Evolutionary conservation across 495 filamentous ascomycete genomes (phyloP).

Genomic region (Annulohypoxylon bovei): DNA sequence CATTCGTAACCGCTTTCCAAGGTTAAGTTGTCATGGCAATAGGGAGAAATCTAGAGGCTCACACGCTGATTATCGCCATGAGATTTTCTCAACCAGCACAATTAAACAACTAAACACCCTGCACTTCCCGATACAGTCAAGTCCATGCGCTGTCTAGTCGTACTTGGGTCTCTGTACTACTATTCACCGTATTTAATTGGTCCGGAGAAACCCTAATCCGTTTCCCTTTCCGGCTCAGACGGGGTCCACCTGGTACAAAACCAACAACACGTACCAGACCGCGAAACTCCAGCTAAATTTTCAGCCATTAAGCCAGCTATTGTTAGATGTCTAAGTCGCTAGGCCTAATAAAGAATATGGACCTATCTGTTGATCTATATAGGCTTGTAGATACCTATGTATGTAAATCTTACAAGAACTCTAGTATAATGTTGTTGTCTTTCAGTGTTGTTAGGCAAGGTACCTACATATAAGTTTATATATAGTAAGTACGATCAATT

Average conservation of each 20-base stretch:
- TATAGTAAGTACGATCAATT: neutral
- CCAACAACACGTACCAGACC: constrained; percentile 12
- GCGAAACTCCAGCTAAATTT: no score
- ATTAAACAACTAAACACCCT: constrained; percentile 41
- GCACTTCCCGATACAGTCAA: constrained; percentile 48
- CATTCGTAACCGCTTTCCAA: neutral
- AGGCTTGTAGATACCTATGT: neutral
- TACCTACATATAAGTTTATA: neutral
- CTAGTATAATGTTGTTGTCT: neutral
- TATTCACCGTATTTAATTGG: constrained; percentile 33
- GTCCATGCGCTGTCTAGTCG: constrained; percentile 29
- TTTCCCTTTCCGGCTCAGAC: constrained; percentile 40
- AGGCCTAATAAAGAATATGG: constrained; percentile 1
- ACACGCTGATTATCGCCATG: constrained; percentile 34
- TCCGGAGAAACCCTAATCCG: constrained; percentile 48
- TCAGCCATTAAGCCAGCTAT: no score
- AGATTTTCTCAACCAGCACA: constrained; percentile 48
- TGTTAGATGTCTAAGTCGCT: neutral
- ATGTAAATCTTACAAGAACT: neutral
- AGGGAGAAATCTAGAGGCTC: constrained; percentile 26
- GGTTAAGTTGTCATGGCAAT: constrained; percentile 22
- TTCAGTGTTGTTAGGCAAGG: neutral
- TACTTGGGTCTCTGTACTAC: constrained; percentile 27
- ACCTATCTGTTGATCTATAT: neutral
- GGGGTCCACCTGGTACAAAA: constrained; percentile 10